A percentile compares a stretch with the other conserved stretches of the same genome.
phyloP scores from a whole-genome alignment of 768 basidiomycete genomes.

The Lyophyllum shimeji region DNA sequence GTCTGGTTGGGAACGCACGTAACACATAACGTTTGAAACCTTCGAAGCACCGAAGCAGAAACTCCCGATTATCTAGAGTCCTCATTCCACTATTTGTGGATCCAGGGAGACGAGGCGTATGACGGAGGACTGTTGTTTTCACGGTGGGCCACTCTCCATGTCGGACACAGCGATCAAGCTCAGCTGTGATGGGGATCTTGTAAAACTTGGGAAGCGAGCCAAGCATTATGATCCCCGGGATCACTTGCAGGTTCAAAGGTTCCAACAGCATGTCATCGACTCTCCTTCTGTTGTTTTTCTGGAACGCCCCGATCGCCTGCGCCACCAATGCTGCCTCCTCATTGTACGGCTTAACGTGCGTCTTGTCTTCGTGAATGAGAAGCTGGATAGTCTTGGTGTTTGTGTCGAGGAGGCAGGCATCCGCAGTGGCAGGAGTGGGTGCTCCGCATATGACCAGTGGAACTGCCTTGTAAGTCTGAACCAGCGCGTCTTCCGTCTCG shows the following conservation, averaged over 20 bases:
- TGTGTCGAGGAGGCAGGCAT: background rate
- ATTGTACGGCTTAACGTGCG: background rate
- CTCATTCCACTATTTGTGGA: background rate
- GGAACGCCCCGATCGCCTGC: background rate
- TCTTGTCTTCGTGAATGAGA: background rate
- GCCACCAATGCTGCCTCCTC: background rate
- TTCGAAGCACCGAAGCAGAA: background rate
- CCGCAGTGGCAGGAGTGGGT: background rate
- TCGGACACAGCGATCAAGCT: background rate
- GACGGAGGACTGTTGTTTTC: background rate
- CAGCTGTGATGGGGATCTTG: background rate
- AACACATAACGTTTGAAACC: background rate
- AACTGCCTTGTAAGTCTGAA: background rate
- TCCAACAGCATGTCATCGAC: background rate
- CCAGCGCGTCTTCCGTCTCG: background rate
- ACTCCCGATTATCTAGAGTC: background rate
- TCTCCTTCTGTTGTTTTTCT: background rate
- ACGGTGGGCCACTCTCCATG: background rate
- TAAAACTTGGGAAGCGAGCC: background rate
- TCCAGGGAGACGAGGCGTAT: background rate
- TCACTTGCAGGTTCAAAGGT: background rate
- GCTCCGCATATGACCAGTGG: background rate
- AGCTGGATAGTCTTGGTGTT: background rate
- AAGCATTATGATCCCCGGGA: background rate
- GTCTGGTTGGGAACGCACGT: background rate